Conservation (phyloP, 345 rosid species). For the Raphanus sativus region DNA sequence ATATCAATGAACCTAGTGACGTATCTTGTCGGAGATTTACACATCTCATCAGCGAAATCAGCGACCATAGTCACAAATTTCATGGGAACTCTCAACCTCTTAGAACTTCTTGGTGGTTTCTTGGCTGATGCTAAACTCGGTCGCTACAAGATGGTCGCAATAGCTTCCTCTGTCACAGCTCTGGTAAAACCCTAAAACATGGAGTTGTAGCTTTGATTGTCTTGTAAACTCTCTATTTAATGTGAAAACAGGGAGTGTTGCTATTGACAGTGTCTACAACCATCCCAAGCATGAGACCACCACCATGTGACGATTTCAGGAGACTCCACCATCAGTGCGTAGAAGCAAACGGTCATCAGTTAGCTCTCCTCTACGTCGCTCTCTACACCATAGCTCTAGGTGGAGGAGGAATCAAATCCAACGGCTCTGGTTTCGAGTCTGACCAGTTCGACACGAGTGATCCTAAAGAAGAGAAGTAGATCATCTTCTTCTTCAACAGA, state of each 20-base stretch:
- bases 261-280: slow-evolving; percentile 69
- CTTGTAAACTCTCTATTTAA: slow-evolving; percentile 1
- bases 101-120: slow-evolving; percentile 89
- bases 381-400: slow-evolving; percentile 81
- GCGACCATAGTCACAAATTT: slow-evolving; percentile 81
- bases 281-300: slow-evolving; percentile 73
- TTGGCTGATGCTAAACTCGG: slow-evolving; percentile 90
- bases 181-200: slow-evolving; percentile 44
- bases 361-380: slow-evolving; percentile 74
- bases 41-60: slow-evolving; percentile 72
- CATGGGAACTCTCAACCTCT: slow-evolving; percentile 84
- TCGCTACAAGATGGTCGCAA: slow-evolving; percentile 70
- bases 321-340: slow-evolving; percentile 59
- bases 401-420: slow-evolving; percentile 89
- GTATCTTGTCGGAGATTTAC: slow-evolving; percentile 72
- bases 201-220: too few relatives aligned
- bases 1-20: slow-evolving; percentile 88
- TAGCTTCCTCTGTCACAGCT: slow-evolving; percentile 66
- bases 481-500: slow-evolving; percentile 75
- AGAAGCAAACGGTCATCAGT: slow-evolving; percentile 65
- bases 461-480: slow-evolving; percentile 78
- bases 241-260: slow-evolving; percentile 60
- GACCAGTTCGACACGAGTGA: slow-evolving; percentile 76
- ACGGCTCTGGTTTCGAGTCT: slow-evolving; percentile 86
- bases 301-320: slow-evolving; percentile 62